Evolutionary conservation across 2,329 filamentous ascomycete genomes (phyloP).

Genomic region (Atkinsonella hypoxylon): DNA sequence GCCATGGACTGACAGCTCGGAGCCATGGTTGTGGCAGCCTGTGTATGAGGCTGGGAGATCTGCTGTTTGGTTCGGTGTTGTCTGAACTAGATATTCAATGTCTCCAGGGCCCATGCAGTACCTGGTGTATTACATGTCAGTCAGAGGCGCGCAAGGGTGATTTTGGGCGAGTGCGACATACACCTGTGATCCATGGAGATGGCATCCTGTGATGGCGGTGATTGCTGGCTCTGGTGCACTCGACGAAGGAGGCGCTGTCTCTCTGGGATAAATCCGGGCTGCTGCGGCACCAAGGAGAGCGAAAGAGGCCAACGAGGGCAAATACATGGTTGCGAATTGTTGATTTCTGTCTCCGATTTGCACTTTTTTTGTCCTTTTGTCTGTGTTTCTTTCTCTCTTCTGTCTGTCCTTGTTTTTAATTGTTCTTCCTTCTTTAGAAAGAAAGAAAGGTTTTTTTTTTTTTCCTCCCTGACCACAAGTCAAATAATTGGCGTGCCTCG

Average conservation of each 20-base stretch:
- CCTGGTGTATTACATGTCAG: slow-evolving; percentile 16
- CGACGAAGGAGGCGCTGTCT: slow-evolving; percentile 19
- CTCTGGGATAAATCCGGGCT: slow-evolving; percentile 17
- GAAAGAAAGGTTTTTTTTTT: too few relatives aligned
- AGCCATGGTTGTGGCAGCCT: slow-evolving; percentile 50
- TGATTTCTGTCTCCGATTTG: background rate
- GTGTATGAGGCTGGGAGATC: slow-evolving; percentile 50
- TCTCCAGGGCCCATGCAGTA: slow-evolving; percentile 30
- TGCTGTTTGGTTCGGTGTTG: slow-evolving; percentile 40
- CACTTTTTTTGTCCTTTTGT: too few relatives aligned
- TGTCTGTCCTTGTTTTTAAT: too few relatives aligned
- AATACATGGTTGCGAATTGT: slow-evolving; percentile 1
- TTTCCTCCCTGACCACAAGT: too few relatives aligned
- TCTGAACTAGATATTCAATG: slow-evolving; percentile 30
- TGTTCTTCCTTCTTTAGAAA: too few relatives aligned
- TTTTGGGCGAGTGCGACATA: slow-evolving; percentile 11
- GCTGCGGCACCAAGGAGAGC: slow-evolving; percentile 6
- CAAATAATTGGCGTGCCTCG: too few relatives aligned
- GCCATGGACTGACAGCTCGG: slow-evolving; percentile 32
- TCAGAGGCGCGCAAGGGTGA: background rate
- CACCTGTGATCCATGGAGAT: slow-evolving; percentile 28
- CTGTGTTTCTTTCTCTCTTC: too few relatives aligned
- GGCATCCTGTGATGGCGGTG: slow-evolving; percentile 29
- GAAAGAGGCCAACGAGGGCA: background rate
- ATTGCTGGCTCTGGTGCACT: slow-evolving; percentile 14